A percentile compares a stretch with the other conserved stretches of the same genome.
phyloP scores from a whole-genome alignment of 345 rosid species.

The Ceriops decandra region DNA sequence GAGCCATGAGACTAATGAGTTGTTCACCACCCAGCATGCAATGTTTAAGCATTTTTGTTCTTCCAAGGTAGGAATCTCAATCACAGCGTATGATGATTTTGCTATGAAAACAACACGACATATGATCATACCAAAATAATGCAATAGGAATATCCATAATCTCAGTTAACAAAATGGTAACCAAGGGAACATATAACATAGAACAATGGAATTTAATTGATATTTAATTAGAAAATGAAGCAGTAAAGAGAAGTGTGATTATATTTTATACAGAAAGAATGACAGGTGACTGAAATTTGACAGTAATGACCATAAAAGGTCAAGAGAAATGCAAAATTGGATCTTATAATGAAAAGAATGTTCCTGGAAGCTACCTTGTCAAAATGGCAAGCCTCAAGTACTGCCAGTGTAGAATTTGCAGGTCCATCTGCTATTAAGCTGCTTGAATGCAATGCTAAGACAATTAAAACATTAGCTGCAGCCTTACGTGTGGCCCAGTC shows the following conservation, averaged over 20 bases:
- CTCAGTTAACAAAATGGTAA: too few relatives aligned
- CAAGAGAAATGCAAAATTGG: constrained; percentile 1
- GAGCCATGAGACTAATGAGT: not conserved
- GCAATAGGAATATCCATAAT: not conserved
- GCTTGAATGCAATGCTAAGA: constrained; percentile 79
- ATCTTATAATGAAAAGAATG: not conserved
- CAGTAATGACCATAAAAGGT: not conserved
- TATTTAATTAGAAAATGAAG: too few relatives aligned
- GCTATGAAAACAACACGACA: not conserved
- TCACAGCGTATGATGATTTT: not conserved
- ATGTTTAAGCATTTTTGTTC: not conserved
- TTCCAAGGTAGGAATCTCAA: not conserved
- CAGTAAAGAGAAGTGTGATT: too few relatives aligned
- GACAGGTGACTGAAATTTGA: not conserved
- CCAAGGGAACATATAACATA: too few relatives aligned
- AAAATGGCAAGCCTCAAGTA: constrained; percentile 82
- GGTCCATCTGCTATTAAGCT: constrained; percentile 55
- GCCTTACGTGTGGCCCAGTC: constrained; percentile 99
- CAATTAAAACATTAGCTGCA: constrained; percentile 76
- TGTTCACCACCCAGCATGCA: not conserved
- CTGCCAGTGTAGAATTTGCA: constrained; percentile 54
- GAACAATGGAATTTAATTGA: too few relatives aligned
- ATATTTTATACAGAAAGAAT: not conserved
- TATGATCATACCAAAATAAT: not conserved
- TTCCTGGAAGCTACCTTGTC: constrained; percentile 63